Evolutionary conservation across 805 yeast species (phyloP).

Genomic region (Starmerella sp.): DNA sequence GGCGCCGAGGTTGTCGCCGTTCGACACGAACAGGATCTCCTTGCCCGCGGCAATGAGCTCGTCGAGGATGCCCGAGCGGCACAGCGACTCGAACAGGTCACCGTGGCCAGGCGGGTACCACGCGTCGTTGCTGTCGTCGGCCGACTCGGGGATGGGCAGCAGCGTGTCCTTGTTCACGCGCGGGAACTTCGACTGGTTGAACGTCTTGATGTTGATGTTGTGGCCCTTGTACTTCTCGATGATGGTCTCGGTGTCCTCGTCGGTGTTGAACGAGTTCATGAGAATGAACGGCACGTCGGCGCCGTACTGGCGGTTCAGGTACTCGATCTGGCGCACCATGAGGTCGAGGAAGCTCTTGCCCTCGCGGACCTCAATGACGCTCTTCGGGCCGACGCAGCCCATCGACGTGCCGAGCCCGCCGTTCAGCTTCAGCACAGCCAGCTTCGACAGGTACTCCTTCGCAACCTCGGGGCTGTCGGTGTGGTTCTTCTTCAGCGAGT

Average conservation of each 20-base stretch:
- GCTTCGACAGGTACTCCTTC: conserved; percentile 49
- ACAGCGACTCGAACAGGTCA: conserved; percentile 84
- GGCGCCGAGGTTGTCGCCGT: conserved; percentile 97
- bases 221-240: conserved; percentile 96
- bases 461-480: conserved; percentile 25
- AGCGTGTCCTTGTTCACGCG: conserved; percentile 91
- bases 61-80: conserved; percentile 84
- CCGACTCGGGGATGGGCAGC: conserved; percentile 79
- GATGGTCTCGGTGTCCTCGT: conserved; percentile 85
- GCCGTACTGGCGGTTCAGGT: conserved; percentile 78
- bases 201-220: conserved; percentile 86
- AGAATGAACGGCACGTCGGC: conserved; percentile 90
- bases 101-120: conserved; percentile 99
- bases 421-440: conserved; percentile 90
- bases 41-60: conserved; percentile 82
- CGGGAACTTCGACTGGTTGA: conserved; percentile 97
- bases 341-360: conserved; percentile 95
- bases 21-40: conserved; percentile 88
- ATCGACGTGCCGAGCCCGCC: conserved; percentile 98
- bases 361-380: conserved; percentile 96
- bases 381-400: conserved; percentile 99
- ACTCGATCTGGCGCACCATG: conserved; percentile 93
- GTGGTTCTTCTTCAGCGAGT: conserved; percentile 35
- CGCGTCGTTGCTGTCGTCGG: conserved; percentile 61
- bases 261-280: conserved; percentile 98